phyloP scores from a whole-genome alignment of 148 eudicot species.

The Simmondsia chinensis region DNA sequence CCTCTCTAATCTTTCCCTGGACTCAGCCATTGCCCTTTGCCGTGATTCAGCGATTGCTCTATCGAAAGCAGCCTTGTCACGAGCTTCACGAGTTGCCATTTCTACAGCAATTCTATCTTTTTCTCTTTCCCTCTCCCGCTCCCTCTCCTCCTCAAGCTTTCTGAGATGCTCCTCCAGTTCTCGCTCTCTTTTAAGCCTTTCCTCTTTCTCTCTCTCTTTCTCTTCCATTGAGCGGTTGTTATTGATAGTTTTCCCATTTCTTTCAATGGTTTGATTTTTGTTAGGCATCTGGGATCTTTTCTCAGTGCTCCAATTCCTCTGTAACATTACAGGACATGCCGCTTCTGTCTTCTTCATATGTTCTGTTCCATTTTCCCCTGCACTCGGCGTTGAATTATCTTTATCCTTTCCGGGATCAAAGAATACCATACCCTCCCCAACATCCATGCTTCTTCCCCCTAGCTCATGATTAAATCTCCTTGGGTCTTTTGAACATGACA shows the following conservation, averaged over 20 bases:
- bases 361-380: slow-evolving; percentile 22
- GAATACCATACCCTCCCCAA: slow-evolving; percentile 11
- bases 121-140: slow-evolving; percentile 90
- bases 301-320: slow-evolving; percentile 14
- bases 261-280: slow-evolving; percentile 19
- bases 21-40: slow-evolving; percentile 70
- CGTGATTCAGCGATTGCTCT: slow-evolving; percentile 68
- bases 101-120: slow-evolving; percentile 92
- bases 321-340: slow-evolving; percentile 16
- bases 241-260: slow-evolving; percentile 21
- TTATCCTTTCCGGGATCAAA: slow-evolving; percentile 14
- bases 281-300: slow-evolving; percentile 14
- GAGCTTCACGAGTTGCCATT: slow-evolving; percentile 55
- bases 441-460: slow-evolving; percentile 16
- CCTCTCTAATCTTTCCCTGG: slow-evolving; percentile 78
- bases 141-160: slow-evolving; percentile 86
- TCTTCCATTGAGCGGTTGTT: slow-evolving; percentile 22
- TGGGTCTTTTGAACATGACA: slow-evolving; percentile 12
- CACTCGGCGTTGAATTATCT: slow-evolving; percentile 13
- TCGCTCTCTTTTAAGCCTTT: slow-evolving; percentile 26
- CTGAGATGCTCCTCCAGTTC: slow-evolving; percentile 54
- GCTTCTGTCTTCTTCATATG: slow-evolving; percentile 20
- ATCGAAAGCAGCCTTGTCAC: slow-evolving; percentile 64
- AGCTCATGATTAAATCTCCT: slow-evolving; percentile 12
- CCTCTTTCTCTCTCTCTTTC: slow-evolving; percentile 30